Base-by-base conservation (phyloP, 2,329 filamentous ascomycete species). In the Xylariaceae sp. region DNA sequence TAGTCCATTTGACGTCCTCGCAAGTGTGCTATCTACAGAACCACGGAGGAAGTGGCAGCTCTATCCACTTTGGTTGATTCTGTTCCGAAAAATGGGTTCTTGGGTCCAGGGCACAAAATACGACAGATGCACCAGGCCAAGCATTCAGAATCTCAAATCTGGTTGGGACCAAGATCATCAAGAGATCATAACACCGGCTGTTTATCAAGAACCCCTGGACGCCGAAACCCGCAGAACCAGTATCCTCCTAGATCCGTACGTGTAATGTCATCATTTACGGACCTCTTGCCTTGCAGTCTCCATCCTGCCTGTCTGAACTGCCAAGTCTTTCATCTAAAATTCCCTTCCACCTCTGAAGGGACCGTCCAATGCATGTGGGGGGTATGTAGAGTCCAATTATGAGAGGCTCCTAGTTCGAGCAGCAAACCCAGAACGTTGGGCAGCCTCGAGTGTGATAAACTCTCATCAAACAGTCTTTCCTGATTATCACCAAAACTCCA, bases 401-500 rank as follows among this genome's bases (percentile, higher is more conserved):
- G 51, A 54, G 45, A 47, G 54, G 54, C 54, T 50, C 46, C 51
- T 6, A 17, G 15, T 6, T 26, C 13, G 16, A 32, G 30, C 15
- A 32, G 30, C 16, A 32, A n/a, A n/a, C 30, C 30, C 16, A 32
- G 30, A 17, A n/a, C 13, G 15, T 6, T n/a, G 30, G 30, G 30
- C 30, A 32, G 30, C 7, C 30, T 17, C 30, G 15, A 17, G 50
- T 50, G 55, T 49, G 55, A 52, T 54, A 43, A 38, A 49, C 49
- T 51, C 55, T 52, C 43, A 49, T 32, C 30, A 46, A 50, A 43
- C 37, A 45, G 30, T 32, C 53, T 56, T 58, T 57, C 53, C 52
- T 56, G 55, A 51, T 60, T 51, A 53, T 53, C 53, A 55, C 57
- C 55, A 51, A 56, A 60, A 61, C 57, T 55, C 55, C 56, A 44